phyloP scores from a whole-genome alignment of 257 asterid genomes.

The Solanum commersonii region DNA sequence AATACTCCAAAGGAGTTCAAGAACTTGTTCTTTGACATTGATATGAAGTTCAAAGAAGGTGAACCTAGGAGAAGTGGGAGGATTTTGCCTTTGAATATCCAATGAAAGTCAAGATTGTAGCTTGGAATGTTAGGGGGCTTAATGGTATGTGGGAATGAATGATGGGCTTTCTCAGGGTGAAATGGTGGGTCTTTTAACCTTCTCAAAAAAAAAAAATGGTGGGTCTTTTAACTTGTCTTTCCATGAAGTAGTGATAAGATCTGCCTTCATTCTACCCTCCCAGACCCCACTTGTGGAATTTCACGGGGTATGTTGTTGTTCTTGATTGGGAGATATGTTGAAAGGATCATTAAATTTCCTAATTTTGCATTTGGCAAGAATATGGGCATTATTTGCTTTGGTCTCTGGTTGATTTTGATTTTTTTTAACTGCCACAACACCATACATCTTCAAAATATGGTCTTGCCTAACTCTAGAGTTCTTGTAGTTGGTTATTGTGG shows the following conservation, averaged over 20 bases:
- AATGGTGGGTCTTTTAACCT: background rate
- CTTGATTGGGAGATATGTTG: background rate
- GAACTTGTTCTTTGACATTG: background rate
- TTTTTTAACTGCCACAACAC: background rate
- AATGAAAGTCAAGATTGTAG: background rate
- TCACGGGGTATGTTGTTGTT: background rate
- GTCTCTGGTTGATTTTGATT: background rate
- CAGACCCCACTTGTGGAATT: too few relatives aligned
- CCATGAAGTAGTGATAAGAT: too few relatives aligned
- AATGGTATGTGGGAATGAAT: background rate
- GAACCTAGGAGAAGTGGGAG: background rate
- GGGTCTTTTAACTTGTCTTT: background rate
- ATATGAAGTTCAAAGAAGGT: background rate
- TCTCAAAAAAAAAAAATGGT: background rate
- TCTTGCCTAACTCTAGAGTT: background rate
- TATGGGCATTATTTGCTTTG: background rate
- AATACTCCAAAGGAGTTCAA: background rate
- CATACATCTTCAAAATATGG: background rate
- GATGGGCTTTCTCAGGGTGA: background rate
- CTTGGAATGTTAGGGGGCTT: background rate
- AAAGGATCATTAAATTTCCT: background rate
- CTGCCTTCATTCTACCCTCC: too few relatives aligned
- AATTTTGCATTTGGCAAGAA: background rate
- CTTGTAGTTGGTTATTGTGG: background rate
- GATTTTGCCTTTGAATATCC: background rate